Base-by-base conservation (phyloP, 202 grass and related monocot species). In the Panicum hallii region DNA sequence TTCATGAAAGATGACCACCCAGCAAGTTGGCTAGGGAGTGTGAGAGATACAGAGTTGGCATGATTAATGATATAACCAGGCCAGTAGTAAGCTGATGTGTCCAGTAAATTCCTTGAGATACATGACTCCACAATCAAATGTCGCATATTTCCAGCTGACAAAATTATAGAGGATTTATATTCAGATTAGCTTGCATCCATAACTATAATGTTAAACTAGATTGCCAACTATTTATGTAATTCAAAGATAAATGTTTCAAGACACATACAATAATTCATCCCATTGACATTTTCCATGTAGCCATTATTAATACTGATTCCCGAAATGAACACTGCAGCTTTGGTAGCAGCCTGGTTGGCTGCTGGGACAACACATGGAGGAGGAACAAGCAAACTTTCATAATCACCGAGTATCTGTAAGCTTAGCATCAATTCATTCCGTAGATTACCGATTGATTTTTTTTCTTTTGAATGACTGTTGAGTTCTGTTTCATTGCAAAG, bases 121-220 rank as follows among this genome's bases (percentile, higher is more conserved):
- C 95, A 98, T 67, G 91, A 94, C 84, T 98, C 95, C 30, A 98
- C 89, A 84, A 95, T 98, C 83, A 98, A 92, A 89, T 98, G 95
- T n/a, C 91, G 48, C 95, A 98, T 90, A 88, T 90, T 98, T 81
- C 95, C 95, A 77, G 88, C 95, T 98, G 93, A 74, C 63, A 87
- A 95, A 80, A 89, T 70, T 7, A 71, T 58, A 82, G 13, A 77
- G 65, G 6, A 74, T 67, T 57, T 56, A 64, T 49, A 88, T 63
- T 77, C 30, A 73, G 17, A 78, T 30, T 76, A 23, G 62, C 64
- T 46, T 44, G 75, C 42, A 62, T 63, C 36, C 5, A 71, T 53
- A 66, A 23, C 28, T 77, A 79, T 22, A 71, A 81, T 20, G 7
- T 50, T 30, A 67, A 67, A 16, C 50, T 16, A 67, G 22, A 74